Base-by-base conservation (phyloP, 176 grass and related monocot genomes). In the Musa troglodytarum region DNA sequence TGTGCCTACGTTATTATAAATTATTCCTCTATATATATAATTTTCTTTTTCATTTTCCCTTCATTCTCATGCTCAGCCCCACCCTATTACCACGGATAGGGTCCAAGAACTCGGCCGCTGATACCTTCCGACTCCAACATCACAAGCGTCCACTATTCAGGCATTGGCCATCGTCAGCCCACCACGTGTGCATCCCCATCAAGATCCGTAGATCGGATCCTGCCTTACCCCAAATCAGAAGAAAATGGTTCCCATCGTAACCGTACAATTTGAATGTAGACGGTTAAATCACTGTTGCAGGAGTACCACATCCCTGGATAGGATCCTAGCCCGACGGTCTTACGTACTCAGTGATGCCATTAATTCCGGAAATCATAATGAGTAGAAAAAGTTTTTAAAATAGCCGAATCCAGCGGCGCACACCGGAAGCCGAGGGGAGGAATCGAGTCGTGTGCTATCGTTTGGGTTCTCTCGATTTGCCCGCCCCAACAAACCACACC, bases 271-370 rank as follows among this genome's bases (percentile, higher is more conserved):
- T 43, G 12, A 11, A 10, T 10, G 26, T 68, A 3, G 26, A 68
- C 65, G 4, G 65, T 68, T 34, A 29, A 12, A 68, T 68, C 65
- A 29, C 12, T 15, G 15, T 66, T 8, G 11, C 0, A 15, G 28
- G 17, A n/a, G 5, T 22, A 12, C 15, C 17, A 61, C 8, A 15
- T 1, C 19, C 5, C 51, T 16, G 68, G 14, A 70, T 8, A 20
- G 17, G 68, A 70, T 51, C 68, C 43, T 2, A n/a, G 12, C 16
- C 11, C 20, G 8, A 22, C 66, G 12, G 15, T 34, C 29, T 69
- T 34, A n/a, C 66, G 66, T 69, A 69, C 66, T 69, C 66, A 29
- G 49, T 69, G 66, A 49, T 69, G 66, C 1, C 14, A 69, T 69
- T 70, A 54, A 54, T 52, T 43, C 49, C 22, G 21, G 22, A 73